Base-by-base conservation (phyloP, 441 rosid genomes). In the Flueggea neowawraea region DNA sequence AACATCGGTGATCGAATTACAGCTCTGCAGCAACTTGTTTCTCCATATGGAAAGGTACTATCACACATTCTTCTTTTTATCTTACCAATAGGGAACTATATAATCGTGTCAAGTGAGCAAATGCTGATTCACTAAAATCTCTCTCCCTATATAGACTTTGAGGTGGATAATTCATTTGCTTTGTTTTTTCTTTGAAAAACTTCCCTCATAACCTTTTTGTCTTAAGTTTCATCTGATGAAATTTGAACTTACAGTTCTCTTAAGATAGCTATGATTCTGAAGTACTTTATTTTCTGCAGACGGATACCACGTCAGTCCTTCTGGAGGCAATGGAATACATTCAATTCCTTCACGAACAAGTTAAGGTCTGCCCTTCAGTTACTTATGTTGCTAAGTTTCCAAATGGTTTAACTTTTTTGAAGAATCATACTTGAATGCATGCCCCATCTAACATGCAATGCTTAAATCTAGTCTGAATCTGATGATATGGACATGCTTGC, bases 271-370 rank as follows among this genome's bases (percentile, higher is more conserved):
- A 48, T 54, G 31, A 59, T 43, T 52, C 22, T 56, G 39, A 31
- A 28, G 45, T 31, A 60, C 60, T 32, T 14, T 36, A 36, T 69
- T 55, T 58, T 17, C 7, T 60, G 72, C 96, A 94, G 99, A 94
- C 99, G 0, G 99, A 94, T 75, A 94, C 97, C 57, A 96, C 99
- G 60, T 94, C 99, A 2, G 99, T 94, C 54, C 94, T 94, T 63
- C 70, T 62, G 55, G 96, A 89, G 72, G 87, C 99, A 9, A 80
- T 82, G 89, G 88, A 89, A 7, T 94, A 94, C 83, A 94, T 94
- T 57, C 87, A 59, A 64, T 94, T 94, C 75, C 95, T 91, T 59
- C 99, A 91, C 2, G 97, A 94, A 63, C 99, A 94, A 91, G 95
- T 94, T 49, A 81, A 91, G 97, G 98, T 94, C 63, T 47, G 88